Evolutionary conservation across 495 filamentous ascomycete species (phyloP).

Genomic region (Aspergillus heteromorphus): DNA sequence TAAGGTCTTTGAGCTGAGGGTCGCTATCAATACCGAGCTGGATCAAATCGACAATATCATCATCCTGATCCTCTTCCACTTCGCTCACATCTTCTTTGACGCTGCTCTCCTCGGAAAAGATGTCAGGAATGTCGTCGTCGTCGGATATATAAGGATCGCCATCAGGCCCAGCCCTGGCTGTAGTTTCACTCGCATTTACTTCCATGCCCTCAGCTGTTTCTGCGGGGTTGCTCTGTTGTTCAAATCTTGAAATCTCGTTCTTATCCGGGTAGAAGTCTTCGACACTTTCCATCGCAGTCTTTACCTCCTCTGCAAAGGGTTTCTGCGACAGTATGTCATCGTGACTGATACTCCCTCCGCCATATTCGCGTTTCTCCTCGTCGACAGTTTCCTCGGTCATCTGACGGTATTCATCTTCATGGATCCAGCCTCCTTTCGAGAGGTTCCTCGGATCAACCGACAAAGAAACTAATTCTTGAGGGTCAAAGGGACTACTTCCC

Average conservation of each 20-base stretch:
- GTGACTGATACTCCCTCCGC: conserved; percentile 49
- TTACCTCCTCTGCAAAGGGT: conserved; percentile 53
- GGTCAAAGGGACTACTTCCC: conserved; percentile 66
- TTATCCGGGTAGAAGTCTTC: conserved; percentile 78
- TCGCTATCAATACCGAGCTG: conserved; percentile 8
- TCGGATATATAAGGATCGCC: conserved; percentile 49
- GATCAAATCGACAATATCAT: conserved; percentile 7
- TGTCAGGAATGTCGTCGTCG: conserved; percentile 34
- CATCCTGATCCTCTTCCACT: conserved; percentile 2
- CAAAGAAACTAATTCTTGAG: conserved; percentile 78
- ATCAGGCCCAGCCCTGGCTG: conserved; percentile 43
- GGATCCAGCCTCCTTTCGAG: conserved; percentile 72
- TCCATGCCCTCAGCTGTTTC: conserved; percentile 15
- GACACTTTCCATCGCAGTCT: conserved; percentile 74
- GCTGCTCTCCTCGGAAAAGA: conserved; percentile 18
- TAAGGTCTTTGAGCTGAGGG: not conserved
- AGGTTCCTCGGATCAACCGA: conserved; percentile 72
- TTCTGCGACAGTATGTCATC: conserved; percentile 53
- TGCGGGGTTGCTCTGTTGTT: conserved; percentile 2
- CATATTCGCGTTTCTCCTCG: conserved; percentile 53
- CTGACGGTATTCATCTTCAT: conserved; percentile 76
- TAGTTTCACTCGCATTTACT: conserved; percentile 43
- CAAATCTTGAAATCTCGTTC: conserved; percentile 29
- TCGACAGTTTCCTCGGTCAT: conserved; percentile 54
- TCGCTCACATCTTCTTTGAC: conserved; percentile 12